Percentiles rank a stretch among this genome's conserved stretches.
Evolutionary conservation across 1,284 basidiomycete genomes (phyloP).

Genomic region (Malassezia globosa): DNA sequence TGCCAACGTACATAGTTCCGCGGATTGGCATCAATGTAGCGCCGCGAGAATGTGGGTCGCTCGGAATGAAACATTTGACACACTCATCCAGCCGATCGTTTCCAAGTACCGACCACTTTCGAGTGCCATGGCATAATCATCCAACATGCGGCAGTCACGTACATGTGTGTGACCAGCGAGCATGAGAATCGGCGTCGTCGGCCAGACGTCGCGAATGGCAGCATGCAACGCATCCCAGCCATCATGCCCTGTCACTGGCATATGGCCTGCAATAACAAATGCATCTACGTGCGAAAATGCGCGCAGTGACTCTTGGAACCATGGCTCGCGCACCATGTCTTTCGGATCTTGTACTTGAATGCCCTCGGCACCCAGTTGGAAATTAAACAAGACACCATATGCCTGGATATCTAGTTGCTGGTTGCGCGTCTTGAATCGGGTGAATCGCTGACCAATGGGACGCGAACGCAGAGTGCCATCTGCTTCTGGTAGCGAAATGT

Average conservation of each 20-base stretch:
- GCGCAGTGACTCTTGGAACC: slow-evolving; percentile 35
- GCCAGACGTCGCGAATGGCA: slow-evolving; percentile 36
- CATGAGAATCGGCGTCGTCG: slow-evolving; percentile 34
- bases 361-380: slow-evolving; percentile 31
- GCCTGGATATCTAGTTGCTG: slow-evolving; percentile 31
- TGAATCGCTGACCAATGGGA: slow-evolving; percentile 32
- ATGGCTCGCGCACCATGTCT: slow-evolving; percentile 38
- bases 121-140: slow-evolving; percentile 32
- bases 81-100: slow-evolving; percentile 27
- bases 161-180: slow-evolving; percentile 44
- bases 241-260: slow-evolving; percentile 30
- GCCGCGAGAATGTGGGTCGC: slow-evolving; percentile 46
- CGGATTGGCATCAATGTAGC: slow-evolving; percentile 51
- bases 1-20: slow-evolving; percentile 42
- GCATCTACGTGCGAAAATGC: slow-evolving; percentile 25
- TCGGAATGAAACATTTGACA: slow-evolving; percentile 23
- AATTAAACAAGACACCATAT: slow-evolving; percentile 40
- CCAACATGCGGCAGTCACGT: slow-evolving; percentile 37
- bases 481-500: slow-evolving; percentile 26
- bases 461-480: slow-evolving; percentile 16
- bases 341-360: slow-evolving; percentile 30
- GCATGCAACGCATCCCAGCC: slow-evolving; percentile 33
- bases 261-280: slow-evolving; percentile 42
- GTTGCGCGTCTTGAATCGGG: slow-evolving; percentile 28
- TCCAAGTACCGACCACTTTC: slow-evolving; percentile 41